Conservation (phyloP, 2,329 filamentous ascomycete genomes). For the Chaetomium sp. region DNA sequence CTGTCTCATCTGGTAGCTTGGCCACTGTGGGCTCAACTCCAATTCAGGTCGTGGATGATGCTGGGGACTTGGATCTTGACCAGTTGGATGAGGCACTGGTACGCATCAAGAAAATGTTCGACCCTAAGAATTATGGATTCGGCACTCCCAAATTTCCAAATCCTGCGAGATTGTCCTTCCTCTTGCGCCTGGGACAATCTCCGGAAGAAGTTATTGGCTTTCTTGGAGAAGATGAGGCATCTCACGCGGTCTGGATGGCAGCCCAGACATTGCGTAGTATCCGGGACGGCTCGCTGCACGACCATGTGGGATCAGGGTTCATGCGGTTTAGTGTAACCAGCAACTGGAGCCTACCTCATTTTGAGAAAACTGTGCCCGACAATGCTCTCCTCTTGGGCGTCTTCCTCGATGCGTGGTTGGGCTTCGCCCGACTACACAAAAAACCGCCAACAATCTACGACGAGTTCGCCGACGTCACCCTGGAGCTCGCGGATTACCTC, state of each 20-base stretch:
- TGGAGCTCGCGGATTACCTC: conserved; percentile 83
- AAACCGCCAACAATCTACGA: conserved; percentile 38
- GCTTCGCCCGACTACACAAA: not conserved
- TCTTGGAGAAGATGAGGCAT: conserved; percentile 75
- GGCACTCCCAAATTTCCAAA: conserved; percentile 86
- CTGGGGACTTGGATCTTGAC: conserved; percentile 69
- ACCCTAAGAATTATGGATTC: conserved; percentile 74
- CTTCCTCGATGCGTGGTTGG: conserved; percentile 79
- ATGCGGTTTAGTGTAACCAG: conserved; percentile 78
- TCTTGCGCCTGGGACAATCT: conserved; percentile 68
- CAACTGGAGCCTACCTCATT: conserved; percentile 92
- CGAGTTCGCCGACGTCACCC: conserved; percentile 70
- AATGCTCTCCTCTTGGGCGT: conserved; percentile 79
- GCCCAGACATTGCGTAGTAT: conserved; percentile 75
- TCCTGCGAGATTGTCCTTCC: conserved; percentile 74
- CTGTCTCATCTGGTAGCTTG: not conserved
- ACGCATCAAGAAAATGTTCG: conserved; percentile 75
- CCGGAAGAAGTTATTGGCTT: conserved; percentile 71
- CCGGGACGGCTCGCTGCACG: conserved; percentile 46
- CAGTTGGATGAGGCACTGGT: conserved; percentile 83
- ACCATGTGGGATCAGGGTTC: conserved; percentile 52
- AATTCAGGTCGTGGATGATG: conserved; percentile 18
- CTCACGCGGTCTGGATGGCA: conserved; percentile 69
- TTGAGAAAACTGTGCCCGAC: conserved; percentile 95
- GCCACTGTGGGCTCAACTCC: not conserved